phyloP scores from a whole-genome alignment of 2,329 filamentous ascomycete species.

The Aphanoascus verrucosus region DNA sequence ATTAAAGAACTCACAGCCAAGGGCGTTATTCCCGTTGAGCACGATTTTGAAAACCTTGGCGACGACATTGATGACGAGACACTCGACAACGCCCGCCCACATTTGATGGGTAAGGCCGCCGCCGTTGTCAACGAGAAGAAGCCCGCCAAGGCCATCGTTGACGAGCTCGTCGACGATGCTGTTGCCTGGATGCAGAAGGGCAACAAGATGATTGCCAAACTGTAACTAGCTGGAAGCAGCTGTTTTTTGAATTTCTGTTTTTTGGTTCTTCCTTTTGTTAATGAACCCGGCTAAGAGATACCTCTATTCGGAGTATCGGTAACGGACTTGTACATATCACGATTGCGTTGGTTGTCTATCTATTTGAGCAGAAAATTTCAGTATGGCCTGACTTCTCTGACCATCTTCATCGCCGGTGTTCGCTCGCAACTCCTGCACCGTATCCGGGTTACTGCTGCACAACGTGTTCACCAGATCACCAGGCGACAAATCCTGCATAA shows the following conservation, averaged over 20 bases:
- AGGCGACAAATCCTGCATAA: too few relatives aligned
- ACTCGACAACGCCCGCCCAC: conserved; percentile 83
- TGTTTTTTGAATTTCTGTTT: not conserved
- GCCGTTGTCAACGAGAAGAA: conserved; percentile 91
- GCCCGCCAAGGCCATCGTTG: conserved; percentile 79
- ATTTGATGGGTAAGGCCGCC: conserved; percentile 92
- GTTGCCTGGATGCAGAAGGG: conserved; percentile 59
- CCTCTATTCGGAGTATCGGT: not conserved
- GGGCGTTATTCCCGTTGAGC: conserved; percentile 86
- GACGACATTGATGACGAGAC: conserved; percentile 67
- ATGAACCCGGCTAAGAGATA: not conserved
- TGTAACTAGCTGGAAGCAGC: conserved; percentile 41
- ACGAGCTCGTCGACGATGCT: conserved; percentile 83
- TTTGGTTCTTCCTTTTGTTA: not conserved
- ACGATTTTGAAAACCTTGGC: conserved; percentile 76
- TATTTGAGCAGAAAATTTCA: not conserved
- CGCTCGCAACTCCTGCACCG: too few relatives aligned
- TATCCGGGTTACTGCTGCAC: too few relatives aligned
- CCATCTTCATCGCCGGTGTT: too few relatives aligned
- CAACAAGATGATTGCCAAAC: conserved; percentile 56
- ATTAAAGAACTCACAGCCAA: conserved; percentile 85
- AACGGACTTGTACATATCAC: conserved; percentile 2
- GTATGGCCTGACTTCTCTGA: too few relatives aligned
- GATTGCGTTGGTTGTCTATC: not conserved
- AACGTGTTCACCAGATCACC: too few relatives aligned